Percentiles rank a stretch among this genome's conserved stretches.
Conservation (phyloP, 1,284 basidiomycete genomes). For the Cutaneotrichosporon sp. region DNA sequence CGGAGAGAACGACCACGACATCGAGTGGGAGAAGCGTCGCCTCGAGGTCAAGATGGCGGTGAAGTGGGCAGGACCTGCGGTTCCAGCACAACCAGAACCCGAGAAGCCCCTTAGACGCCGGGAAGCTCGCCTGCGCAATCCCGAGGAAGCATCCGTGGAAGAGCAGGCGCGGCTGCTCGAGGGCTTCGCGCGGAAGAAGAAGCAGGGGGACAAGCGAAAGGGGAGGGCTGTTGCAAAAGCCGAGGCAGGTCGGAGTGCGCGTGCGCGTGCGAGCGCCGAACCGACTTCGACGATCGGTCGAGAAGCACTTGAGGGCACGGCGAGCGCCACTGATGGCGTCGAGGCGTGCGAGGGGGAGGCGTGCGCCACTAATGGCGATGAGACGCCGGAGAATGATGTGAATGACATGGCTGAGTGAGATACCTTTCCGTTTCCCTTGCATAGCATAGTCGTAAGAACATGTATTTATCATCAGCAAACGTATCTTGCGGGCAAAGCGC, state of each 20-base stretch:
- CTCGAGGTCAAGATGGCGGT: background rate
- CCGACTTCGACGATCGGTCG: background rate
- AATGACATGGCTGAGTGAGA: background rate
- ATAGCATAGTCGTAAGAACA: background rate
- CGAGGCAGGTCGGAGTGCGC: background rate
- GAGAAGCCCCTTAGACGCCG: background rate
- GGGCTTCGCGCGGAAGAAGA: background rate
- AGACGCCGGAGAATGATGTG: background rate
- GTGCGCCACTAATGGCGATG: background rate
- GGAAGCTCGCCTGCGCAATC: background rate
- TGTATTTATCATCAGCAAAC: background rate
- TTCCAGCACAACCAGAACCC: background rate
- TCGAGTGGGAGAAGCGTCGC: background rate
- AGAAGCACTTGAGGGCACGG: too few relatives aligned
- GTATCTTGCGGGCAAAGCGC: background rate
- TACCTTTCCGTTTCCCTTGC: background rate
- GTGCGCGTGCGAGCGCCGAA: background rate
- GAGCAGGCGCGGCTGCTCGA: background rate
- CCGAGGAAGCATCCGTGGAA: background rate
- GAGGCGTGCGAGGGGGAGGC: background rate
- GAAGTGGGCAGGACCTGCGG: background rate
- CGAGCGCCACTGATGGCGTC: too few relatives aligned
- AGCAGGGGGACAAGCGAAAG: background rate
- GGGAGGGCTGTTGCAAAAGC: background rate
- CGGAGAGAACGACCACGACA: background rate